Percentiles rank a stretch among this genome's conserved stretches.
Evolutionary conservation across 208 protist species (phyloP).

Genomic region (Kentomonas sorsogonicus): DNA sequence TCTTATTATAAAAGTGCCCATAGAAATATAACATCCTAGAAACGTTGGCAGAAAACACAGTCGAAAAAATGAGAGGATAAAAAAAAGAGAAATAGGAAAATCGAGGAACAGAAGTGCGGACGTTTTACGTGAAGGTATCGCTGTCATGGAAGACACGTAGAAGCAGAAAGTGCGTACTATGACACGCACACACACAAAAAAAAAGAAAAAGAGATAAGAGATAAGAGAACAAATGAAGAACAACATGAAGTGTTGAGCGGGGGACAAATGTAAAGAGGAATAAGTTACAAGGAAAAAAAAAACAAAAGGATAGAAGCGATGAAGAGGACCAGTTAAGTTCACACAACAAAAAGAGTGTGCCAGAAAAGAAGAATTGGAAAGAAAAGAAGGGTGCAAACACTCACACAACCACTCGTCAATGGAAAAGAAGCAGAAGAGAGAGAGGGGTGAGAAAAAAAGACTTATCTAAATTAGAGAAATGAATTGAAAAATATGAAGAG

Average conservation of each 20-base stretch:
- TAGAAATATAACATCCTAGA: neutral
- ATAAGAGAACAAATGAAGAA: neutral
- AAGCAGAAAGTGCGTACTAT: neutral
- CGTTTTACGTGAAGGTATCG: neutral
- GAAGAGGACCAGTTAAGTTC: too few species aligned
- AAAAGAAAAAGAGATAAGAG: neutral
- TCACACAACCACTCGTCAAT: too few species aligned
- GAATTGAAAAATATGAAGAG: neutral
- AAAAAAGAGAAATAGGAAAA: neutral
- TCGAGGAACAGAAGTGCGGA: neutral
- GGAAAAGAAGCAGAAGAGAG: too few species aligned
- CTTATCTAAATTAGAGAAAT: neutral
- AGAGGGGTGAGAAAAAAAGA: too few species aligned
- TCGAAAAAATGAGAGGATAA: neutral
- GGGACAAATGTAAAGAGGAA: neutral
- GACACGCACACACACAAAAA: neutral
- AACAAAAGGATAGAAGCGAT: too few species aligned
- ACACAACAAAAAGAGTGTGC: too few species aligned
- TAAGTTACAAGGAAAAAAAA: constrained; percentile 1
- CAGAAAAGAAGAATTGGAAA: too few species aligned
- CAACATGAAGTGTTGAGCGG: neutral
- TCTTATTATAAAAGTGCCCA: neutral
- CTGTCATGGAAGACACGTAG: neutral
- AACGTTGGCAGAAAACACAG: neutral
- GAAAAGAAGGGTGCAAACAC: too few species aligned